These are phyloP conservation scores for Paecilomyces formosus DNA, from an alignment of 2,329 filamentous ascomycete species.

Conservation along the genomic window DNA sequence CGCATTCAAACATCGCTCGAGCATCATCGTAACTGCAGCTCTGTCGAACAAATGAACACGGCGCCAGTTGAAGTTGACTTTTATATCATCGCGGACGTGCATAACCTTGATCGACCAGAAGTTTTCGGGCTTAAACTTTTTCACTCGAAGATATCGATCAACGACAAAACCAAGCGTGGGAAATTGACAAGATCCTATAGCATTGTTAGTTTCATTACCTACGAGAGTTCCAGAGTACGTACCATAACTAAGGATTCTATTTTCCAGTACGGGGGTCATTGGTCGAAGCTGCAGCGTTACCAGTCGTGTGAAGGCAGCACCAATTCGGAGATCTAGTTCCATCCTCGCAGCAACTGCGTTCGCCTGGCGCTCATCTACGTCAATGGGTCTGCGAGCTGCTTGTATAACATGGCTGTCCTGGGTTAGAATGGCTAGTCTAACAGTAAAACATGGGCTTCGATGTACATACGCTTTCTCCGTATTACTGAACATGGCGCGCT, in stretches of 20 bases:
- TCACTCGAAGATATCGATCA: constrained; percentile 87
- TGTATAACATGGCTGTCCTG: constrained; percentile 67
- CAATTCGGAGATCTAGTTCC: constrained; percentile 86
- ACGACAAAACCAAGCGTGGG: constrained; percentile 95
- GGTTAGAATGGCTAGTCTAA: constrained; percentile 4
- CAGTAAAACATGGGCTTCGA: not conserved
- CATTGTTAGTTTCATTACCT: constrained; percentile 5
- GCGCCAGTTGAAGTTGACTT: constrained; percentile 78
- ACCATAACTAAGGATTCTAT: constrained; percentile 75
- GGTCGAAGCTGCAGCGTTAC: constrained; percentile 70
- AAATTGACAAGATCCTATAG: constrained; percentile 80
- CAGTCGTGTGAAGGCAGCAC: constrained; percentile 85
- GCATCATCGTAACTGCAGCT: constrained; percentile 69
- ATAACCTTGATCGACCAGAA: constrained; percentile 91
- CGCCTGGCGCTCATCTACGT: constrained; percentile 77
- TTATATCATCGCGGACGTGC: constrained; percentile 68
- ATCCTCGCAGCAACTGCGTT: constrained; percentile 83
- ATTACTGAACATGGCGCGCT: constrained; percentile 88
- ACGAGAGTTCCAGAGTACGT: constrained; percentile 14
- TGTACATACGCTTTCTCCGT: constrained; percentile 72
- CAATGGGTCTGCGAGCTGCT: constrained; percentile 68
- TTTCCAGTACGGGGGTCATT: constrained; percentile 59
- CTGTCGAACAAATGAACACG: constrained; percentile 82
- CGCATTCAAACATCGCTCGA: constrained; percentile 73
- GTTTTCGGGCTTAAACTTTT: constrained; percentile 83